phyloP scores from a whole-genome alignment of 768 basidiomycete species.

The Boletus vinaceobasis region DNA sequence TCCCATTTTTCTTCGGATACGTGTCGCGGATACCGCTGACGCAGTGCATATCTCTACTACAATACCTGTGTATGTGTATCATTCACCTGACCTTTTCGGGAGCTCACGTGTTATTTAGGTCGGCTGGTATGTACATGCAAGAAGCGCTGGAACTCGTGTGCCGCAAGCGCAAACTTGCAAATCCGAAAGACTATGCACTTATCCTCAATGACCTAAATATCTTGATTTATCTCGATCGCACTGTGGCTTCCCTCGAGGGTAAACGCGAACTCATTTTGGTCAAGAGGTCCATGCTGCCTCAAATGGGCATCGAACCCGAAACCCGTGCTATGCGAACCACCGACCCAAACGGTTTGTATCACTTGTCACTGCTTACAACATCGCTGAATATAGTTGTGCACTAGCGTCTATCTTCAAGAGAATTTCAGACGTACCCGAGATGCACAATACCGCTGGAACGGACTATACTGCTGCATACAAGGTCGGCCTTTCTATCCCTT shows the following conservation, averaged over 20 bases:
- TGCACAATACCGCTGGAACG: conserved; percentile 54
- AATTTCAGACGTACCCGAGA: conserved; percentile 63
- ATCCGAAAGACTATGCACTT: conserved; percentile 81
- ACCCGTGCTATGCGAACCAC: conserved; percentile 69
- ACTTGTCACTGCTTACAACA: neutral
- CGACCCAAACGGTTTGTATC: conserved; percentile 82
- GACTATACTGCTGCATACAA: conserved; percentile 88
- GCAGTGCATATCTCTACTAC: conserved; percentile 85
- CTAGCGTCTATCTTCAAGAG: conserved; percentile 92
- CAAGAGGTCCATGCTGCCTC: conserved; percentile 70
- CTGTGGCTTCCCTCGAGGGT: conserved; percentile 92
- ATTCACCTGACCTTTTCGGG: neutral
- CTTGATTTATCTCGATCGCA: conserved; percentile 86
- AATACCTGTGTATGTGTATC: conserved; percentile 73
- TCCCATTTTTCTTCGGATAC: conserved; percentile 77
- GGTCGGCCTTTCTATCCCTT: conserved; percentile 37
- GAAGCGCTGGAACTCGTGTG: conserved; percentile 89
- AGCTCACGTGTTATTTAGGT: conserved; percentile 36
- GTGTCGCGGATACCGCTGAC: conserved; percentile 78
- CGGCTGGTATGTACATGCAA: conserved; percentile 95
- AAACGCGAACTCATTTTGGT: conserved; percentile 80
- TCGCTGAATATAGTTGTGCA: neutral
- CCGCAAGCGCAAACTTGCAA: conserved; percentile 58
- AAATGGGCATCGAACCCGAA: conserved; percentile 65
- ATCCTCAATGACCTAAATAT: conserved; percentile 61